Base-by-base conservation (phyloP, 106 monocot species). In the Chionographis japonica region DNA sequence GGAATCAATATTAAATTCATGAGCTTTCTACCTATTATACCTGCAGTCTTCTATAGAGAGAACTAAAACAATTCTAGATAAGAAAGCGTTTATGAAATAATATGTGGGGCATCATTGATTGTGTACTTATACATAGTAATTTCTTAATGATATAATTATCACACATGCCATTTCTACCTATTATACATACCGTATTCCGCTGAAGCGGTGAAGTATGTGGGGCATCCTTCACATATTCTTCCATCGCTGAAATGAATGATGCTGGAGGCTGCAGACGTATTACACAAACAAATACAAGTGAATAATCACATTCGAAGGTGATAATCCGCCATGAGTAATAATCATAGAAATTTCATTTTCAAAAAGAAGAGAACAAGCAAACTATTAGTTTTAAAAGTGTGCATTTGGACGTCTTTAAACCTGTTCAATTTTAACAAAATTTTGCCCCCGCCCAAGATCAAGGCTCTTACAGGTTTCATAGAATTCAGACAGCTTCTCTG, bases 211-310 rank as follows among this genome's bases (percentile, higher is more conserved):
- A 56, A 66, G 61, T 10, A 4, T 12, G 71, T 37, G 78, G 64
- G 20, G 68, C 58, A 54, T 75, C 78, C 62, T 82, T 81, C 55
- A 82, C 77, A 70, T 76, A 86, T 54, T 81, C 86, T 72, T 86
- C 82, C 86, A 82, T 86, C 36, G 79, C 75, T 10, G 46, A 14
- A 52, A 76, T 49, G 60, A 86, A 82, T 65, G 79, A 82, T 73
- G 64, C 69, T 56, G 76, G 79, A 13, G 78, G 82, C 86, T 86
- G 79, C 61, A 68, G 20, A 54, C n/a, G 39, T 38, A 56, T 17
- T 58, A 65, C 10, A 36, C 54, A 64, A 27, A 60, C 41, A 49
- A 54, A 37, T 41, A 10, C 20, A 54, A 53, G 40, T 11, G 6
- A 52, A 59, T 43, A 3, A 50, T n/a, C 41, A 39, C 46, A 11